These are phyloP conservation scores for Cystobasidium sp. DNA, from an alignment of 1,284 basidiomycete species.

Conservation along the genomic window DNA sequence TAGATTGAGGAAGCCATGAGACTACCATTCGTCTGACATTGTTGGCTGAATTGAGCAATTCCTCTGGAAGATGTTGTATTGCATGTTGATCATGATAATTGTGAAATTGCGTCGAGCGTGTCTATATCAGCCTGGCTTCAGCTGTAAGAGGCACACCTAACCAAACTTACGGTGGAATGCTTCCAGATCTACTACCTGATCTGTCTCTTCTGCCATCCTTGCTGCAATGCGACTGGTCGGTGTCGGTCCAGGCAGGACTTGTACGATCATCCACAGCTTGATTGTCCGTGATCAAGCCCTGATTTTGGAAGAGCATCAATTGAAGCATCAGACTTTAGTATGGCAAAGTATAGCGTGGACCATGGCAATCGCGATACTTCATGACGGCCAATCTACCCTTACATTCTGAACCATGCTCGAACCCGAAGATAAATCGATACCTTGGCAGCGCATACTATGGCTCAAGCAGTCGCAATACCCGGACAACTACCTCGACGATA, in stretches of 20 bases:
- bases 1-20: conserved; percentile 27
- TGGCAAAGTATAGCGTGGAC: no score
- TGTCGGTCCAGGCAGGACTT: background rate
- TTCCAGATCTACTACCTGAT: conserved; percentile 32
- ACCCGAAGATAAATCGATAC: conserved; percentile 31
- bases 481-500: conserved; percentile 51
- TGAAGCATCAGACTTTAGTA: no score
- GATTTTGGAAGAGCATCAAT: no score
- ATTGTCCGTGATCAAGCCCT: no score
- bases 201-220: conserved; percentile 30
- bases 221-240: background rate
- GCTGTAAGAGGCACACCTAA: background rate
- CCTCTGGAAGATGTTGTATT: conserved; percentile 13
- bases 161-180: conserved; percentile 41
- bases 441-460: conserved; percentile 45
- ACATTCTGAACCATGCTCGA: conserved; percentile 36
- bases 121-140: background rate
- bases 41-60: conserved; percentile 29
- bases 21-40: conserved; percentile 38
- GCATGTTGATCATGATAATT: background rate
- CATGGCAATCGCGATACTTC: no score
- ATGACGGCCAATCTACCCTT: no score
- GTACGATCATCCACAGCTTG: no score
- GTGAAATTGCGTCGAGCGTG: background rate
- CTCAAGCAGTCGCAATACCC: conserved; percentile 49